Evolutionary conservation across 2,329 filamentous ascomycete species (phyloP).

Genomic region (Rutstroemia sp.): DNA sequence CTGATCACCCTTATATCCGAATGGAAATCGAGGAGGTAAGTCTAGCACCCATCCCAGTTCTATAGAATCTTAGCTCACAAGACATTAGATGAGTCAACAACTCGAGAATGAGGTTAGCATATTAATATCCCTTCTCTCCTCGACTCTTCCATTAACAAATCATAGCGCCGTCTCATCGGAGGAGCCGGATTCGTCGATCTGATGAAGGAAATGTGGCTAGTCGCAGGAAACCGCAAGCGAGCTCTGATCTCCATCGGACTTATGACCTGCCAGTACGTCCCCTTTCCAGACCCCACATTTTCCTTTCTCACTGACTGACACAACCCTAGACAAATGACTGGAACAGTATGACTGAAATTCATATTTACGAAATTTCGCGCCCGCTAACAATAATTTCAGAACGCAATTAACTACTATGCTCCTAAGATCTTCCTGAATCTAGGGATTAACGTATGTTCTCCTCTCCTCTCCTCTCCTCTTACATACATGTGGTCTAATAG

Average conservation of each 20-base stretch:
- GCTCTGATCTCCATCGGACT: constrained; percentile 55
- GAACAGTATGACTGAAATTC: constrained; percentile 26
- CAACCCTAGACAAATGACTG: constrained; percentile 45
- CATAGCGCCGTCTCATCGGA: constrained; percentile 35
- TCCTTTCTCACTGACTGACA: too few relatives aligned
- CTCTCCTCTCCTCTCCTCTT: too few relatives aligned
- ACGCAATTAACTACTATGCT: constrained; percentile 46
- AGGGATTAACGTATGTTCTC: constrained; percentile 41
- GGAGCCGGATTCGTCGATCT: constrained; percentile 41
- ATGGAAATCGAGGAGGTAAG: constrained; percentile 44
- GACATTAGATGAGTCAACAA: constrained; percentile 33
- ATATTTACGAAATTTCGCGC: too few relatives aligned
- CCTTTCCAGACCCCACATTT: too few relatives aligned
- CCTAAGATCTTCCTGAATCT: constrained; percentile 62
- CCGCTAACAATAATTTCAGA: constrained; percentile 12
- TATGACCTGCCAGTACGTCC: constrained; percentile 43
- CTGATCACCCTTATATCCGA: constrained; percentile 46
- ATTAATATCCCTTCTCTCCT: too few relatives aligned
- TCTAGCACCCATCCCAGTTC: not conserved
- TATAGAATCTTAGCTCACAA: not conserved
- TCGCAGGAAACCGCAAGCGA: constrained; percentile 53
- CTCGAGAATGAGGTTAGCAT: constrained; percentile 37
- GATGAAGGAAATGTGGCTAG: constrained; percentile 56
- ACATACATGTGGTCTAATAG: too few relatives aligned
- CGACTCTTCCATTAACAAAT: too few relatives aligned